Base-by-base conservation (phyloP, 129 eudicot genomes). In the Chrysanthemum makinoi region DNA sequence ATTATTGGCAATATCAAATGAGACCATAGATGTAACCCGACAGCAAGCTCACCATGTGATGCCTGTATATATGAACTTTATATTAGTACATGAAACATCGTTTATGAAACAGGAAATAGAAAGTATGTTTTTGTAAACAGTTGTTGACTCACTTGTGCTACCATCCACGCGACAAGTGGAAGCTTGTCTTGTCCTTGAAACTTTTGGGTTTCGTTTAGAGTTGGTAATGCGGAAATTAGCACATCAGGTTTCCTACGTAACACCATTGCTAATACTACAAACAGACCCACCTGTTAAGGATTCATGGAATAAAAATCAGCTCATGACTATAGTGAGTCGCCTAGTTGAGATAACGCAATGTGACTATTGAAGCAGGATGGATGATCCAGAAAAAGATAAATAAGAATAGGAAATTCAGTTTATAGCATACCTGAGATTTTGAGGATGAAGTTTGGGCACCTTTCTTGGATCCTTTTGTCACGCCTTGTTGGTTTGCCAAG, bases 151-250 rank as follows among this genome's bases (percentile, higher is more conserved):
- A 94, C 98, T 96, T 94, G 98, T 84, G 86, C 82, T 63, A 86
- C 79, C 87, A 87, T 86, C 98, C 98, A 94, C 51, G 80, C 86
- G n/a, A 94, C 63, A 18, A 94, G 62, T 62, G 90, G 88, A 77
- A 94, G 98, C 80, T 90, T 94, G 79, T 89, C 95, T 77, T 87
- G 98, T 66, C 98, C 98, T 72, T 87, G 95, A 77, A 89, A 89
- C 90, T 87, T 94, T 4, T 87, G 44, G 60, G 86, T 80, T 48
- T 85, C 95, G 73, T 85, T 86, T 80, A 94, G 66, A 22, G 80
- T 82, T 33, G 93, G 83, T 77, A 89, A 74, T 49, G 77, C 18
- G 71, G 75, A 80, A 47, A 87, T 75, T n/a, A 94, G 59, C 49
- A 78, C 93, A 80, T 94, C 97, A 3, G 98, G 97, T 75, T 89